A percentile compares a stretch with the other conserved stretches of the same genome.
These are phyloP conservation scores for Pythium graminicola DNA, from an alignment of 352 stramenopile genomes.

Conservation along the genomic window DNA sequence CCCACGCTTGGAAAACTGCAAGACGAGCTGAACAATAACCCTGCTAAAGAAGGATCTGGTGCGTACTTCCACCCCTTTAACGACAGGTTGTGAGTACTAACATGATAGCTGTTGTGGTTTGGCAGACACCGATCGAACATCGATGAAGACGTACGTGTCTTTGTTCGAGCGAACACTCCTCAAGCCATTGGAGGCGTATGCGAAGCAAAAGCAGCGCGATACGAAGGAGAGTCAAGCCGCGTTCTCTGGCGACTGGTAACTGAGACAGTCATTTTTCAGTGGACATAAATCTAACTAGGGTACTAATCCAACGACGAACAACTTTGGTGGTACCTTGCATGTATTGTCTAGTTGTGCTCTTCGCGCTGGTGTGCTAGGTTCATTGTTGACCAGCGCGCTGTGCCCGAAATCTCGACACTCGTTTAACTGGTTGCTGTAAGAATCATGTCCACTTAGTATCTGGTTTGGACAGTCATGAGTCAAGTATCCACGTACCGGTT, in stretches of 20 bases:
- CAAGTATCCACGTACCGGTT: conserved; percentile 43
- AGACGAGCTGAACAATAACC: conserved; percentile 72
- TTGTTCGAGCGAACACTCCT: conserved; percentile 70
- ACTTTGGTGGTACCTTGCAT: no score
- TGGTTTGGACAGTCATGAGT: neutral
- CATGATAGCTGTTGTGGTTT: neutral
- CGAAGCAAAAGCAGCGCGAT: conserved; percentile 71
- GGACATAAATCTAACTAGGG: no score
- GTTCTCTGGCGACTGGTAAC: conserved; percentile 79
- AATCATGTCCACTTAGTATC: neutral
- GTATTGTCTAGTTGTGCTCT: neutral
- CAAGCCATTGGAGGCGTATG: conserved; percentile 49
- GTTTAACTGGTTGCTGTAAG: conserved; percentile 69
- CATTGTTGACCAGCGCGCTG: conserved; percentile 25
- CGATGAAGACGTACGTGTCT: conserved; percentile 65
- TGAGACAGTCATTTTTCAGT: no score
- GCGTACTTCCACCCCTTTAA: neutral
- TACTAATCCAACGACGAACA: no score
- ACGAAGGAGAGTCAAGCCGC: conserved; percentile 59
- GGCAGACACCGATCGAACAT: conserved; percentile 37
- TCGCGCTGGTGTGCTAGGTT: no score
- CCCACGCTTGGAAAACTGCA: conserved; percentile 77
- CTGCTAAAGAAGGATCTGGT: conserved; percentile 26
- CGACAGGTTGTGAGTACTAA: no score
- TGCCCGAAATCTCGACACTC: conserved; percentile 79